Conservation (phyloP, 345 rosid genomes). For the Corymbia maculata region DNA sequence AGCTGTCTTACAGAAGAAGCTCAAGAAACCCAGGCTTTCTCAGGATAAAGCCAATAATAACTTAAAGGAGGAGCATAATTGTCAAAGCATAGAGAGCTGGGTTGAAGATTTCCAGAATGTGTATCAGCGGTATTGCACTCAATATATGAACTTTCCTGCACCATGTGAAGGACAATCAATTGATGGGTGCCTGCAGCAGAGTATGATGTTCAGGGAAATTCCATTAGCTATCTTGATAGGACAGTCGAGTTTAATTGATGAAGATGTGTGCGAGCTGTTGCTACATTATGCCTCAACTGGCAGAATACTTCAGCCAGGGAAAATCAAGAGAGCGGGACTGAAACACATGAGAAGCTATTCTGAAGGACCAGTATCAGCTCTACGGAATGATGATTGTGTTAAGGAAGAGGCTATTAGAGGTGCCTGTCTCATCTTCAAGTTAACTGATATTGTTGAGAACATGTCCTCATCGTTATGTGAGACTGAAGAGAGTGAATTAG, state of each 20-base stretch:
- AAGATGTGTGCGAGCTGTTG: slow-evolving; percentile 44
- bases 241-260: slow-evolving; percentile 19
- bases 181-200: slow-evolving; percentile 12
- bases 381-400: slow-evolving; percentile 7
- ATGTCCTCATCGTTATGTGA: slow-evolving; percentile 40
- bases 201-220: slow-evolving; percentile 38
- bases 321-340: slow-evolving; percentile 1
- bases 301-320: slow-evolving; percentile 8
- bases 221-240: slow-evolving; percentile 52
- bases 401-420: slow-evolving; percentile 46
- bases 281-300: slow-evolving; percentile 70
- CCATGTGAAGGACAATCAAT: background rate
- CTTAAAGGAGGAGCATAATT: slow-evolving; percentile 6
- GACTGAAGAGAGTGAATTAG: slow-evolving; percentile 29
- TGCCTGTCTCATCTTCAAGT: slow-evolving; percentile 42
- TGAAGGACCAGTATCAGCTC: slow-evolving; percentile 1
- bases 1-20: slow-evolving; percentile 19
- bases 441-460: slow-evolving; percentile 47
- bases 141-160: background rate
- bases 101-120: slow-evolving; percentile 39
- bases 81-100: slow-evolving; percentile 23
- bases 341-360: slow-evolving; percentile 10
- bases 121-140: slow-evolving; percentile 2
- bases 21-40: slow-evolving; percentile 24
- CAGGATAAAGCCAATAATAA: slow-evolving; percentile 1